These are phyloP conservation scores for Hyphopichia burtonii DNA, from an alignment of 1,139 yeast genomes.

Conservation along the genomic window DNA sequence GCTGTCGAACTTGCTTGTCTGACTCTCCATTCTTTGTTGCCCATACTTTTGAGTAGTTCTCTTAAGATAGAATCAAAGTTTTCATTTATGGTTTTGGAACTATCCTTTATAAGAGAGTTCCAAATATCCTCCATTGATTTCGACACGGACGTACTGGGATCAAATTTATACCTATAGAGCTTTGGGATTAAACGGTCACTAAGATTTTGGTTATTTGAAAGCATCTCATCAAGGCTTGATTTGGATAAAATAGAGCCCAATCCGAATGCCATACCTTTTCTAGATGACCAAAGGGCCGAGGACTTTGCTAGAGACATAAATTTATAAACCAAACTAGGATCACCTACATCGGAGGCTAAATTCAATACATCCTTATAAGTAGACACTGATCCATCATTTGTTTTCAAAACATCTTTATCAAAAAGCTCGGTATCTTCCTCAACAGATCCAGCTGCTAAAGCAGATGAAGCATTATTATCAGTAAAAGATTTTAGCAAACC, in stretches of 20 bases:
- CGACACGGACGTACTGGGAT: conserved; percentile 75
- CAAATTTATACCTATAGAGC: conserved; percentile 79
- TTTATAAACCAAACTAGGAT: conserved; percentile 88
- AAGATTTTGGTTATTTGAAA: conserved; percentile 53
- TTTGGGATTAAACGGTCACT: conserved; percentile 73
- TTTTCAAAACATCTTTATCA: conserved; percentile 75
- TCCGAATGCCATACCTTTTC: conserved; percentile 94
- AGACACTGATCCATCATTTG: conserved; percentile 83
- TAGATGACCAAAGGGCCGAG: conserved; percentile 87
- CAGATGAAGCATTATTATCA: conserved; percentile 54
- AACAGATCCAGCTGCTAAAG: conserved; percentile 64
- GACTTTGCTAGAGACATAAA: conserved; percentile 91
- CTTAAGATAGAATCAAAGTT: conserved; percentile 59
- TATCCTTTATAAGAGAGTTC: conserved; percentile 67
- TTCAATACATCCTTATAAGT: conserved; percentile 84
- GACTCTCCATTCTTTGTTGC: conserved; percentile 87
- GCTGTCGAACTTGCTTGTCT: conserved; percentile 88
- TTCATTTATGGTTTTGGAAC: conserved; percentile 51
- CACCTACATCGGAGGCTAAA: conserved; percentile 92
- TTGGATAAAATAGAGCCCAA: conserved; percentile 82
- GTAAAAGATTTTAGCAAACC: conserved; percentile 80
- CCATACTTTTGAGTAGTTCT: conserved; percentile 71
- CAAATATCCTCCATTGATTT: conserved; percentile 87
- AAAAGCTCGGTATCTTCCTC: conserved; percentile 81
- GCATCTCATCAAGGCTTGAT: conserved; percentile 64